phyloP scores from a whole-genome alignment of 306 rosid genomes.

The Cucurbita ficifolia region DNA sequence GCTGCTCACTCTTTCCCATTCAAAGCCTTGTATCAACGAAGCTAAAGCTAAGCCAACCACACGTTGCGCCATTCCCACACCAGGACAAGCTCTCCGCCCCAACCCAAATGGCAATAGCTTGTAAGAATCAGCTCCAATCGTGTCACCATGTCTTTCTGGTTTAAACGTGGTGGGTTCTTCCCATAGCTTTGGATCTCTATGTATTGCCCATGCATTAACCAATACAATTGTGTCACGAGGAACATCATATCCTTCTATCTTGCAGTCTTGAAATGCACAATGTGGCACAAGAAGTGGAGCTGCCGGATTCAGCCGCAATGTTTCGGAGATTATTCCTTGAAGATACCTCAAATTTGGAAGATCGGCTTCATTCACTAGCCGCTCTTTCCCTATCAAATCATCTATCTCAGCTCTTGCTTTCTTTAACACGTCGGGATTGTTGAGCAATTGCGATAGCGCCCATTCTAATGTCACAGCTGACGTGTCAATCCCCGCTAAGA shows the following conservation, averaged over 20 bases:
- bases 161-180: neutral
- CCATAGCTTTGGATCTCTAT: neutral
- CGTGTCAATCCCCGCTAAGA: neutral
- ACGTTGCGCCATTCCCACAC: neutral
- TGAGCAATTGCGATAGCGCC: neutral
- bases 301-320: neutral
- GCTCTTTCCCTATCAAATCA: neutral
- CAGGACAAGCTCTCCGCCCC: constrained; percentile 1
- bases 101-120: neutral
- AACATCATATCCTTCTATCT: neutral
- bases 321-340: neutral
- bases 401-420: neutral
- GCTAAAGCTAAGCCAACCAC: neutral
- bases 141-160: neutral
- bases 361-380: neutral
- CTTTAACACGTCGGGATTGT: neutral
- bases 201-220: neutral
- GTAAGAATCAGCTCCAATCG: neutral
- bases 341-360: neutral
- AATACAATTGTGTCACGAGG: neutral
- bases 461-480: neutral
- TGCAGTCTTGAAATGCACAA: neutral
- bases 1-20: neutral
- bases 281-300: neutral
- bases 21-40: neutral